Percentiles rank a stretch among this genome's conserved stretches.
These are phyloP conservation scores for Epichloe typhina DNA, from an alignment of 2,329 filamentous ascomycete genomes.

Conservation along the genomic window DNA sequence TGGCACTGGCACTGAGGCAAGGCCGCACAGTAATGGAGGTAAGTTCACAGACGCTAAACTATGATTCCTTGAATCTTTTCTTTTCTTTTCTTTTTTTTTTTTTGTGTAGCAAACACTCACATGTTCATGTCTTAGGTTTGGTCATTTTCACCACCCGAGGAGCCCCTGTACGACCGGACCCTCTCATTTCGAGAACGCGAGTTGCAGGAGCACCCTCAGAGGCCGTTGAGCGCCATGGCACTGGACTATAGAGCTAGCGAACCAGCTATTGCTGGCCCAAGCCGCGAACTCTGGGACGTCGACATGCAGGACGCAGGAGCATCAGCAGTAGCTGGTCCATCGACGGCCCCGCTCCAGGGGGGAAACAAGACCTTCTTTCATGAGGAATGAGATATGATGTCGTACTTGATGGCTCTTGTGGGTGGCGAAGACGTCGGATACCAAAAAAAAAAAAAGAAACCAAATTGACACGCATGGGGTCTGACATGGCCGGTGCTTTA, in stretches of 20 bases:
- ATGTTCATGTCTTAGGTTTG: slow-evolving; percentile 51
- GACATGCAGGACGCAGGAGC: slow-evolving; percentile 44
- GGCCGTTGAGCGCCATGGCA: slow-evolving; percentile 38
- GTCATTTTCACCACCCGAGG: slow-evolving; percentile 83
- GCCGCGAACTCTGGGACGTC: slow-evolving; percentile 32
- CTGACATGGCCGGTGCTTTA: background rate
- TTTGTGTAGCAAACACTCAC: slow-evolving; percentile 2
- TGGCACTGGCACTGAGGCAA: slow-evolving; percentile 79
- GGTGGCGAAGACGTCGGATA: background rate
- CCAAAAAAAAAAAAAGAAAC: background rate
- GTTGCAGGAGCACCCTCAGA: slow-evolving; percentile 30
- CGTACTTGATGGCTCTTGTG: background rate
- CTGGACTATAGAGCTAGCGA: slow-evolving; percentile 27
- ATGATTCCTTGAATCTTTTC: background rate
- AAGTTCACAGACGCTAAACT: slow-evolving; percentile 20
- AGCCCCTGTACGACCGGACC: slow-evolving; percentile 41
- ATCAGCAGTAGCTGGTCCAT: slow-evolving; percentile 41
- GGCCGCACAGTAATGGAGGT: slow-evolving; percentile 96
- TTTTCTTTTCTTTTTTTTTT: no score
- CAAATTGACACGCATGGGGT: background rate
- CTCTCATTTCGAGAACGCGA: slow-evolving; percentile 35
- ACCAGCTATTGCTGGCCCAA: slow-evolving; percentile 16
- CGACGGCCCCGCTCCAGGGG: slow-evolving; percentile 19
- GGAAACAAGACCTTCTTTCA: slow-evolving; percentile 37
- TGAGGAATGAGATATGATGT: slow-evolving; percentile 23